Evolutionary conservation across 768 basidiomycete species (phyloP).

Genomic region (Mycena leptocephala): DNA sequence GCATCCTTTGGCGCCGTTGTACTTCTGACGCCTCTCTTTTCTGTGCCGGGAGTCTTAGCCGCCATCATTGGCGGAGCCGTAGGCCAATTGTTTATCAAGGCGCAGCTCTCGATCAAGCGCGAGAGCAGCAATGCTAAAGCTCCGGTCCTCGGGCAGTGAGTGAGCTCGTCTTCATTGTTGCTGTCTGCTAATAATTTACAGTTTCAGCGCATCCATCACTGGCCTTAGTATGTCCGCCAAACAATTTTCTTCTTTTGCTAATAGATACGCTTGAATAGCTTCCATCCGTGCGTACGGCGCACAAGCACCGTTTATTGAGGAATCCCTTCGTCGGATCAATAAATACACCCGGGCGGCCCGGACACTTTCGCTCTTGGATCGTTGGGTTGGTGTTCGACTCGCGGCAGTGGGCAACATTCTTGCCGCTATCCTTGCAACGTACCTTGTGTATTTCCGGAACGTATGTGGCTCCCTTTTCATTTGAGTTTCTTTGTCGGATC

Average conservation of each 20-base stretch:
- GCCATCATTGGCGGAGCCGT: conserved; percentile 51
- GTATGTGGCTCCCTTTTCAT: too few species aligned
- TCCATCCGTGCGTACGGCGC: conserved; percentile 69
- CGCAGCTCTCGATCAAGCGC: conserved; percentile 46
- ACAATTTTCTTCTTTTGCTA: background rate
- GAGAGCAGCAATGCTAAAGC: conserved; percentile 44
- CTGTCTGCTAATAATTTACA: conserved; percentile 2
- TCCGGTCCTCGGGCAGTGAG: conserved; percentile 50
- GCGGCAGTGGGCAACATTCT: conserved; percentile 65
- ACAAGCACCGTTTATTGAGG: conserved; percentile 53
- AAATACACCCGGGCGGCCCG: conserved; percentile 53
- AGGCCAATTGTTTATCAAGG: conserved; percentile 45
- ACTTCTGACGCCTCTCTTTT: conserved; percentile 47
- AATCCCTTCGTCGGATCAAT: conserved; percentile 59
- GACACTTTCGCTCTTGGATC: conserved; percentile 56
- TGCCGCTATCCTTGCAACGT: conserved; percentile 55
- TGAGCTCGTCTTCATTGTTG: conserved; percentile 45
- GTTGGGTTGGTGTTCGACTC: conserved; percentile 54
- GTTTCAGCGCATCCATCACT: conserved; percentile 63
- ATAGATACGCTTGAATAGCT: conserved; percentile 21
- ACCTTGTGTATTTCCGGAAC: conserved; percentile 33
- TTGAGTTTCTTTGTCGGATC: too few species aligned
- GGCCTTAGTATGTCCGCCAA: conserved; percentile 52
- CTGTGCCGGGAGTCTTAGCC: conserved; percentile 47
- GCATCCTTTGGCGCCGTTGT: conserved; percentile 49